A percentile compares a stretch with the other conserved stretches of the same genome.
These are phyloP conservation scores for Endogone sp. DNA, from an alignment of 192 early-diverging fungal genomes.

Conservation along the genomic window DNA sequence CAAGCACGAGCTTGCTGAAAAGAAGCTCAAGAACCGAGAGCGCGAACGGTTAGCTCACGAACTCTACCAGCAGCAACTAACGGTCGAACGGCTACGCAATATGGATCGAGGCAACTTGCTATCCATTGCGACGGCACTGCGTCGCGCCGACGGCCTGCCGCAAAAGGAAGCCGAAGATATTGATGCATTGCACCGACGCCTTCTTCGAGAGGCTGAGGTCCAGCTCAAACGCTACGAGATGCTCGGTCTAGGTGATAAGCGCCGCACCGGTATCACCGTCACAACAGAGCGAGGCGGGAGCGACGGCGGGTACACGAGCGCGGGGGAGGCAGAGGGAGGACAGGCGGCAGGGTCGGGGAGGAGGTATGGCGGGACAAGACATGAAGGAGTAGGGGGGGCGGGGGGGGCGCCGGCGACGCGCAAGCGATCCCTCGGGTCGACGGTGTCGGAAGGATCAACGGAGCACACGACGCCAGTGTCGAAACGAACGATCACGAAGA, in stretches of 20 bases:
- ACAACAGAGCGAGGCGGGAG: background rate
- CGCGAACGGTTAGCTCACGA: slow-evolving; percentile 47
- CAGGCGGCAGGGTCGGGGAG: background rate
- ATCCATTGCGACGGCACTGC: slow-evolving; percentile 16
- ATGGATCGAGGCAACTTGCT: slow-evolving; percentile 35
- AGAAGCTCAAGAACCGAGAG: slow-evolving; percentile 53
- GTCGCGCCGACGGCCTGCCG: slow-evolving; percentile 9
- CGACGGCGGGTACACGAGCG: background rate
- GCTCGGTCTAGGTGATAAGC: slow-evolving; percentile 36
- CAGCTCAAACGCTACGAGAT: slow-evolving; percentile 38
- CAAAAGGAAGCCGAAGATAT: slow-evolving; percentile 17
- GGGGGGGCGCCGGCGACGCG: background rate
- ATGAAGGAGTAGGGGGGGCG: background rate
- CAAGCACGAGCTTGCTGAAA: slow-evolving; percentile 51
- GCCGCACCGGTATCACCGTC: background rate
- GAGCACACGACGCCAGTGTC: background rate
- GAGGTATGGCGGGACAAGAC: background rate
- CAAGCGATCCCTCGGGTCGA: background rate
- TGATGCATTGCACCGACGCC: slow-evolving; percentile 21
- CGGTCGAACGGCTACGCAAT: slow-evolving; percentile 43
- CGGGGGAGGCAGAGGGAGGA: background rate
- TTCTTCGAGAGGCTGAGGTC: slow-evolving; percentile 46
- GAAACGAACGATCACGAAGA: background rate
- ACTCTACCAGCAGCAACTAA: slow-evolving; percentile 48
- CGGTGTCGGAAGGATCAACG: background rate